Conservation (phyloP, 169 alveolate genomes). For the Cryptosporidium andersoni region DNA sequence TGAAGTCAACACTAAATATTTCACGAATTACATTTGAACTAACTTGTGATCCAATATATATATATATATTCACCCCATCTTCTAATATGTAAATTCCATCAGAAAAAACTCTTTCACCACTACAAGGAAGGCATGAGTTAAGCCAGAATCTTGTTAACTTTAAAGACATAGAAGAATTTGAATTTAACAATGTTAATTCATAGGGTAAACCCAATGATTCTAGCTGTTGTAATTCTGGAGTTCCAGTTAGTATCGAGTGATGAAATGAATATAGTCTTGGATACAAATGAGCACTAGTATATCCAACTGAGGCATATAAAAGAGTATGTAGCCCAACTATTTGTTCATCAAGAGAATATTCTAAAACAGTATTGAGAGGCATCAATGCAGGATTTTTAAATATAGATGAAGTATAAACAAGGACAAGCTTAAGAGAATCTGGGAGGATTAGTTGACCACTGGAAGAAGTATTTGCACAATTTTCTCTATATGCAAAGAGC, state of each 20-base stretch:
- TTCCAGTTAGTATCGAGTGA: constrained; percentile 10
- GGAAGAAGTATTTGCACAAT: constrained; percentile 69
- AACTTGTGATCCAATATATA: constrained; percentile 57
- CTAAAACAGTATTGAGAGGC: constrained; percentile 60
- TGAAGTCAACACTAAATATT: constrained; percentile 9
- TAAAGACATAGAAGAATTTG: neutral
- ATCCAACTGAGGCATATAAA: constrained; percentile 45
- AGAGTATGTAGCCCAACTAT: constrained; percentile 49
- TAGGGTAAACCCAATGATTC: constrained; percentile 58
- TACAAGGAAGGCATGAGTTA: constrained; percentile 36
- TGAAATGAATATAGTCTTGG: constrained; percentile 57
- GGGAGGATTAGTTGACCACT: constrained; percentile 63
- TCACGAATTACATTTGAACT: constrained; percentile 16
- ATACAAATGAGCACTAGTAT: constrained; percentile 35
- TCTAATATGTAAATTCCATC: constrained; percentile 61
- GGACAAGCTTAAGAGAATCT: constrained; percentile 43
- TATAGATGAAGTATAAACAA: constrained; percentile 38
- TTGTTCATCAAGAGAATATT: constrained; percentile 39
- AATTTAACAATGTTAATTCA: constrained; percentile 15
- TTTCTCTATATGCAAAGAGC: constrained; percentile 55
- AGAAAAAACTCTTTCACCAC: constrained; percentile 54
- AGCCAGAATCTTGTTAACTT: constrained; percentile 47
- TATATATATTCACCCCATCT: constrained; percentile 48
- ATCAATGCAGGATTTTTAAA: constrained; percentile 53
- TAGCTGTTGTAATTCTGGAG: constrained; percentile 15